phyloP scores from a whole-genome alignment of 2,329 filamentous ascomycete genomes.

The Tetracladium maxilliforme region DNA sequence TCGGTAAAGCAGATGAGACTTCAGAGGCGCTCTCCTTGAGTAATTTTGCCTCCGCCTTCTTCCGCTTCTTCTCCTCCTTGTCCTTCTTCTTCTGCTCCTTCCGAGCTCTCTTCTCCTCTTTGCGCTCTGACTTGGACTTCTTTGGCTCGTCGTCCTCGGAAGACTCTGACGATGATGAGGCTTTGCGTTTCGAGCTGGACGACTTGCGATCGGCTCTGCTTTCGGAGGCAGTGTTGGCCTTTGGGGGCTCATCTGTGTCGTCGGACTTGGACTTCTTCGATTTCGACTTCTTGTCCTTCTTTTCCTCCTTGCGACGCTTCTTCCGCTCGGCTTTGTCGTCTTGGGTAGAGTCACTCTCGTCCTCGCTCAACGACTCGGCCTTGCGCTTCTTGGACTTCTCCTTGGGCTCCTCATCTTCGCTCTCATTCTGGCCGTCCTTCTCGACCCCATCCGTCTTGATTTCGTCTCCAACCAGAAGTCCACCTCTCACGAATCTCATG shows the following conservation, averaged over 20 bases:
- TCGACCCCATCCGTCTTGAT: constrained; percentile 20
- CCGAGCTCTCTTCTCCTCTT: constrained; percentile 8
- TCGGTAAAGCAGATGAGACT: no score
- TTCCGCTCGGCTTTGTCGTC: constrained; percentile 5
- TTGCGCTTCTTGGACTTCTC: constrained; percentile 9
- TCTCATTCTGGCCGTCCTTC: constrained; percentile 12
- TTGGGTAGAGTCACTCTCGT: constrained; percentile 8
- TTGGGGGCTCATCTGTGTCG: not conserved
- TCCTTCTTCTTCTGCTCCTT: constrained; percentile 19
- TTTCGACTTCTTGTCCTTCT: constrained; percentile 10
- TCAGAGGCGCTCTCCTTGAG: no score
- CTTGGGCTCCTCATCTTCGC: constrained; percentile 7
- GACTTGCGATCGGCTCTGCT: not conserved
- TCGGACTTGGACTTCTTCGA: constrained; percentile 7
- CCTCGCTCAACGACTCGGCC: constrained; percentile 11
- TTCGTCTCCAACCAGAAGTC: constrained; percentile 47
- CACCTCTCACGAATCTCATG: constrained; percentile 81
- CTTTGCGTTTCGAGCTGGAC: constrained; percentile 1
- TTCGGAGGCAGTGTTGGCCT: constrained; percentile 1
- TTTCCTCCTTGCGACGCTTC: constrained; percentile 12
- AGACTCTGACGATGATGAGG: constrained; percentile 3
- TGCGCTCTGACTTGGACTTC: constrained; percentile 4
- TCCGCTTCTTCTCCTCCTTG: constrained; percentile 26
- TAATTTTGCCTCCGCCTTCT: constrained; percentile 18
- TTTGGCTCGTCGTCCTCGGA: not conserved